phyloP scores from a whole-genome alignment of 495 filamentous ascomycete species.

The Podospora anserina region DNA sequence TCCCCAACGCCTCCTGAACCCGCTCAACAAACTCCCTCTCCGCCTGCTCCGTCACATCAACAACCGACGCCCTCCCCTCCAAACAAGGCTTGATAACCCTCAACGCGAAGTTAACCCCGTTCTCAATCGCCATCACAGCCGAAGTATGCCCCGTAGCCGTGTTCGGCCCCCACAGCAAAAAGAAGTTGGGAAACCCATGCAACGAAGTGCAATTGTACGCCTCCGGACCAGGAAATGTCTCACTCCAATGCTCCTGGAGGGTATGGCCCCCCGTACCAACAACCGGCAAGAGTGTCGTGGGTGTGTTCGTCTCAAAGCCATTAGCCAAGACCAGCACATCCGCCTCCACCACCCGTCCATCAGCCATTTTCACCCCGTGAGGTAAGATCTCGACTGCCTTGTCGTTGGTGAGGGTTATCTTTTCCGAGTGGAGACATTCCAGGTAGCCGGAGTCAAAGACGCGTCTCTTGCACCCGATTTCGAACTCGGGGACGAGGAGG shows the following conservation, averaged over 20 bases:
- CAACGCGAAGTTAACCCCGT: slow-evolving; percentile 36
- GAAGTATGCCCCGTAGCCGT: slow-evolving; percentile 45
- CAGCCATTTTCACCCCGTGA: slow-evolving; percentile 31
- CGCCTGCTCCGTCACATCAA: slow-evolving; percentile 35
- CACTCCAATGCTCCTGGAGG: slow-evolving; percentile 35
- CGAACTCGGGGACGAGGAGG: slow-evolving; percentile 43
- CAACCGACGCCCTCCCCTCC: slow-evolving; percentile 30
- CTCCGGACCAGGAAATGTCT: slow-evolving; percentile 35
- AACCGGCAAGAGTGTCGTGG: slow-evolving; percentile 35
- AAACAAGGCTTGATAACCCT: slow-evolving; percentile 36
- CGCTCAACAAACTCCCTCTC: slow-evolving; percentile 30
- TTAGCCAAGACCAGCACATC: slow-evolving; percentile 46
- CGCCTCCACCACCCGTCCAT: slow-evolving; percentile 29
- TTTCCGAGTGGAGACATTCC: slow-evolving; percentile 30
- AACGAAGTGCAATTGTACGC: slow-evolving; percentile 40
- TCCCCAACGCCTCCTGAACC: slow-evolving; percentile 27
- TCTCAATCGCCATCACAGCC: slow-evolving; percentile 37
- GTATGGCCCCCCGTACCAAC: slow-evolving; percentile 27
- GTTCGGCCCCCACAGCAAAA: slow-evolving; percentile 42
- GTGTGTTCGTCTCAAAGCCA: slow-evolving; percentile 38
- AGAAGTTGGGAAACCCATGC: slow-evolving; percentile 46
- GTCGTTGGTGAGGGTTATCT: slow-evolving; percentile 37
- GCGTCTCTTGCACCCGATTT: slow-evolving; percentile 44
- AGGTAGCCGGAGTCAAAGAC: slow-evolving; percentile 41
- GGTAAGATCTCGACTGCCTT: slow-evolving; percentile 36